phyloP scores from a whole-genome alignment of 805 yeast genomes.

The Tetrapisispora pingtungensis region DNA sequence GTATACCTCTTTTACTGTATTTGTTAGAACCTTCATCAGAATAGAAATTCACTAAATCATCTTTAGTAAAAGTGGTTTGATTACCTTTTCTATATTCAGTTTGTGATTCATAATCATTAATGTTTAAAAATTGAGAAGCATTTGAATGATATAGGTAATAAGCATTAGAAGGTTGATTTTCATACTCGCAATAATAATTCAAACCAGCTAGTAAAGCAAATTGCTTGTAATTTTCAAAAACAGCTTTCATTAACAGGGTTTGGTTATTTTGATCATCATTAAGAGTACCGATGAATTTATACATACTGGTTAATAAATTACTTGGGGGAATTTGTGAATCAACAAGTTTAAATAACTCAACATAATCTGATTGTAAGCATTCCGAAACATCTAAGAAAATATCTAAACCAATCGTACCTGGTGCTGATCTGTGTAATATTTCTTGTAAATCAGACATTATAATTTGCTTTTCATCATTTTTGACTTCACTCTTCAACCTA shows the following conservation, averaged over 20 bases:
- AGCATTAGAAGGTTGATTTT: conserved; percentile 8
- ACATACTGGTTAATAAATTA: conserved; percentile 15
- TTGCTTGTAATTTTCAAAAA: conserved; percentile 21
- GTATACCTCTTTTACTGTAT: conserved; percentile 23
- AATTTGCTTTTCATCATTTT: conserved; percentile 1
- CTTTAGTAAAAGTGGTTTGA: conserved; percentile 15
- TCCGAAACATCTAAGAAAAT: conserved; percentile 17
- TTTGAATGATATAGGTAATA: conserved; percentile 25
- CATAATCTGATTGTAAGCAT: not conserved
- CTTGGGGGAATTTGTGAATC: conserved; percentile 16
- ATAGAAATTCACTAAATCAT: conserved; percentile 26
- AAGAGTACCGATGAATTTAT: conserved; percentile 7
- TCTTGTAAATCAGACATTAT: conserved; percentile 16
- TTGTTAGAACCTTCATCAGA: conserved; percentile 24
- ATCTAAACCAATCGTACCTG: conserved; percentile 20
- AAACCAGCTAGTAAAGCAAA: conserved; percentile 27
- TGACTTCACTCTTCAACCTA: conserved; percentile 27
- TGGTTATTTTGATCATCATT: conserved; percentile 8
- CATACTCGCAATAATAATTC: conserved; percentile 18
- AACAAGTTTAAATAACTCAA: conserved; percentile 16
- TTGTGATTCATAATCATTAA: conserved; percentile 22
- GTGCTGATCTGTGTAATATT: conserved; percentile 13
- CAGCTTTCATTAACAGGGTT: conserved; percentile 13
- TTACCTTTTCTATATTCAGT: conserved; percentile 13
- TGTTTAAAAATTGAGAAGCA: conserved; percentile 21